Conservation (phyloP, 2,329 filamentous ascomycete species). For the Rosellinia necatrix region DNA sequence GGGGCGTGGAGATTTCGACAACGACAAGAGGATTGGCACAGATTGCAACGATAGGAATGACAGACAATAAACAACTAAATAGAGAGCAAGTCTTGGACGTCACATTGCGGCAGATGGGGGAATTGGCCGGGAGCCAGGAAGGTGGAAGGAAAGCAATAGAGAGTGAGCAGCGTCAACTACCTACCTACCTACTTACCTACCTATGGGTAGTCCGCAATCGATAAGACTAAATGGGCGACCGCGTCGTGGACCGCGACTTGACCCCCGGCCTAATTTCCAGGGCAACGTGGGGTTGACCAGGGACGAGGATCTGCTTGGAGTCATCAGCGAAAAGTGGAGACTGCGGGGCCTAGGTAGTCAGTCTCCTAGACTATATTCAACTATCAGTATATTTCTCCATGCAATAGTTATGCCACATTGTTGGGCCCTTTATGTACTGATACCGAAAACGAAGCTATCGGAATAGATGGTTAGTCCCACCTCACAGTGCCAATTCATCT, state of each 20-base stretch:
- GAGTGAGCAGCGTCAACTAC: background rate
- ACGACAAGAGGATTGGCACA: background rate
- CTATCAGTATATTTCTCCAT: background rate
- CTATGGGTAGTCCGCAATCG: background rate
- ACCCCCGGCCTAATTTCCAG: conserved; percentile 25
- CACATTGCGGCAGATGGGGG: conserved; percentile 5
- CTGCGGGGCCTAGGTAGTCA: background rate
- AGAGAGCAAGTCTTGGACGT: background rate
- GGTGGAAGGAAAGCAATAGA: conserved; percentile 11
- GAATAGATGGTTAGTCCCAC: no score
- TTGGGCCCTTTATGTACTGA: no score
- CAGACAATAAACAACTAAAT: conserved; percentile 1
- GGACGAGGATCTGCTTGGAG: background rate
- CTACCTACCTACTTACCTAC: background rate
- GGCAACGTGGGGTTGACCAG: conserved; percentile 31
- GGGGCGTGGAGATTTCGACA: background rate
- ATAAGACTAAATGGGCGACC: conserved; percentile 27
- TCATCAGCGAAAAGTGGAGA: background rate
- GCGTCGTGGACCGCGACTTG: conserved; percentile 39
- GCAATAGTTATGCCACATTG: no score
- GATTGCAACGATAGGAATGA: background rate
- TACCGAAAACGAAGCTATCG: no score
- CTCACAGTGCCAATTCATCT: conserved; percentile 7
- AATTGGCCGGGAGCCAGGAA: background rate
- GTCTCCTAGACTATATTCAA: background rate